phyloP scores from a whole-genome alignment of 2,329 filamentous ascomycete genomes.

The Emergomyces orientalis region DNA sequence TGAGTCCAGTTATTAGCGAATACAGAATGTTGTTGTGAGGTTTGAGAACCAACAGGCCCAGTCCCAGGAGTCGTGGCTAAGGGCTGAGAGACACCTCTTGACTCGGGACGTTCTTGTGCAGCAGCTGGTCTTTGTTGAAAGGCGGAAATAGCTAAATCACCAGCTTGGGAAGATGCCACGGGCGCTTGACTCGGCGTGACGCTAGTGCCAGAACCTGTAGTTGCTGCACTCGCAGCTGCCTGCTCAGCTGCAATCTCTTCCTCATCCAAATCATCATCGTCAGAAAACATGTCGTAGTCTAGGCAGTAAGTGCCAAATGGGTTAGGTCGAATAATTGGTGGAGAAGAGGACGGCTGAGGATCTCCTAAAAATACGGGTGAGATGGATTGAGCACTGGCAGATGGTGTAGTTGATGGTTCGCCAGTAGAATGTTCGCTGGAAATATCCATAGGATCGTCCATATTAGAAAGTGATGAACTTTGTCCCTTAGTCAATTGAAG shows the following conservation, averaged over 20 bases:
- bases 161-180: background rate
- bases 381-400: background rate
- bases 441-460: background rate
- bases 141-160: background rate
- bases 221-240: background rate
- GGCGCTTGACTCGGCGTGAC: background rate
- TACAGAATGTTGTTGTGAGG: background rate
- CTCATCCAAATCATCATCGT: conserved; percentile 12
- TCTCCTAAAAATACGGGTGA: background rate
- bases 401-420: background rate
- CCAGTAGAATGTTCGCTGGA: background rate
- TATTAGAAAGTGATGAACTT: background rate
- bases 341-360: background rate
- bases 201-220: background rate
- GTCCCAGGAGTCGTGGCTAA: background rate
- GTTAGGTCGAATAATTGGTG: conserved; percentile 1
- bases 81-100: conserved; percentile 5
- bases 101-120: background rate
- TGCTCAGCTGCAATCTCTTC: background rate
- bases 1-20: conserved; percentile 2
- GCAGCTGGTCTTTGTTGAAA: background rate
- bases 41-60: background rate
- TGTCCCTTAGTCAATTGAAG: background rate
- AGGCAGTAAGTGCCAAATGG: conserved; percentile 21
- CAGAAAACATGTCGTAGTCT: conserved; percentile 25